Conservation (phyloP, 352 stramenopile genomes). For the Plasmopara halstedii region DNA sequence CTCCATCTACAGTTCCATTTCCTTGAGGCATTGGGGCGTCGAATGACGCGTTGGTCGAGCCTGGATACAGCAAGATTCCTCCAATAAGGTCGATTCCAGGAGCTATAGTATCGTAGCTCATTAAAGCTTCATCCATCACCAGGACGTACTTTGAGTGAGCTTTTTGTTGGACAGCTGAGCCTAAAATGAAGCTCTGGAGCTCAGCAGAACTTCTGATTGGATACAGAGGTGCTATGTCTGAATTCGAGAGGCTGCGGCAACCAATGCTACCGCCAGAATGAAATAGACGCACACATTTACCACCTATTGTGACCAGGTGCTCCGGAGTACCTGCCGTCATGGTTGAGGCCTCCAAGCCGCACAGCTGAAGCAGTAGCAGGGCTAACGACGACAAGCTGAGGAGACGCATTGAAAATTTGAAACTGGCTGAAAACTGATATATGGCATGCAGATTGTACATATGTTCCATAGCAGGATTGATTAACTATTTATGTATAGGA, state of each 20-base stretch:
- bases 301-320: slow-evolving; percentile 49
- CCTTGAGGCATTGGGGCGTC: slow-evolving; percentile 53
- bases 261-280: slow-evolving; percentile 59
- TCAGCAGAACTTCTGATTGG: slow-evolving; percentile 37
- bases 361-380: slow-evolving; percentile 13
- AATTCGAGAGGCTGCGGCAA: slow-evolving; percentile 43
- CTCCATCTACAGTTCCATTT: slow-evolving; percentile 40
- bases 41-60: slow-evolving; percentile 41
- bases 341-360: slow-evolving; percentile 26
- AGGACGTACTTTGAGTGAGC: slow-evolving; percentile 43
- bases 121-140: slow-evolving; percentile 55
- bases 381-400: slow-evolving; percentile 9
- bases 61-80: slow-evolving; percentile 55
- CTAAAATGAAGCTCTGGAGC: slow-evolving; percentile 34
- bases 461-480: neutral
- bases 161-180: slow-evolving; percentile 15
- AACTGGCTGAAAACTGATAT: slow-evolving; percentile 21
- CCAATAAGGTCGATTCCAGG: slow-evolving; percentile 30
- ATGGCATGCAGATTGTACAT: neutral
- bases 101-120: slow-evolving; percentile 30
- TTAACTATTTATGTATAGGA: neutral
- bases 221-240: slow-evolving; percentile 51
- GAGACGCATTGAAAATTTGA: slow-evolving; percentile 17
- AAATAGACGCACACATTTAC: slow-evolving; percentile 74
- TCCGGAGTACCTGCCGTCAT: slow-evolving; percentile 57